phyloP scores from a whole-genome alignment of 495 filamentous ascomycete species.

The Penicillium lividum region DNA sequence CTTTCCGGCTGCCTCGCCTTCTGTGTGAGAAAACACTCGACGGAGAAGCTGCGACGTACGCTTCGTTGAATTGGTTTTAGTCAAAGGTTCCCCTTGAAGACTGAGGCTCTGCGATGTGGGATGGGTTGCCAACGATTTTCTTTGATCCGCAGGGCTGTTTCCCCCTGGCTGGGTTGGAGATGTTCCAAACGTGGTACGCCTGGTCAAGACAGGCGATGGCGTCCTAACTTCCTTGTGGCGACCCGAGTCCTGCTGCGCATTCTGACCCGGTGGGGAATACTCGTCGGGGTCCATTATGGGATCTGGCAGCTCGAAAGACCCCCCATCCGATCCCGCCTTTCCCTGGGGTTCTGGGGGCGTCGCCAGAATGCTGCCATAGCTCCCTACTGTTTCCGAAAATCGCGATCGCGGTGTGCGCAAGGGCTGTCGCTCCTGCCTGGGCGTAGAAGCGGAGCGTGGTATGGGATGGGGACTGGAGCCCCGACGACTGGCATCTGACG shows the following conservation, averaged over 20 bases:
- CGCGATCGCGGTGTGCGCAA: constrained; percentile 41
- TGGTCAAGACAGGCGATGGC: constrained; percentile 33
- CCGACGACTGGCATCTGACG: constrained; percentile 5
- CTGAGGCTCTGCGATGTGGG: constrained; percentile 13
- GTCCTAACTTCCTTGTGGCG: constrained; percentile 16
- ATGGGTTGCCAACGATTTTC: constrained; percentile 15
- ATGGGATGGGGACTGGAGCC: neutral
- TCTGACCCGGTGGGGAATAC: constrained; percentile 27
- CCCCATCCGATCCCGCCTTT: constrained; percentile 38
- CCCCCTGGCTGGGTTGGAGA: constrained; percentile 11
- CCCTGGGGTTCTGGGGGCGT: constrained; percentile 52
- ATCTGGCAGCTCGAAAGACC: constrained; percentile 67
- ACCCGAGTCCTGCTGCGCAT: constrained; percentile 17
- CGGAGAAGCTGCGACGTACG: constrained; percentile 38
- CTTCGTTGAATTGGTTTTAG: constrained; percentile 14
- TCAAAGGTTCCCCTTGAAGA: neutral
- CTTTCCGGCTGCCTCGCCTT: constrained; percentile 32
- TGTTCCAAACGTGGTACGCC: constrained; percentile 21
- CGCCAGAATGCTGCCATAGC: constrained; percentile 76
- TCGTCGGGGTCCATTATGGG: constrained; percentile 62
- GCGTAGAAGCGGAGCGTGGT: constrained; percentile 29
- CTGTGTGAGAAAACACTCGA: constrained; percentile 37
- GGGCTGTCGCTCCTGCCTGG: constrained; percentile 38
- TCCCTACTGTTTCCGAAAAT: constrained; percentile 40
- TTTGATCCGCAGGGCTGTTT: constrained; percentile 9